phyloP scores from a whole-genome alignment of 2,329 filamentous ascomycete genomes.

The Pseudogymnoascus sp. region DNA sequence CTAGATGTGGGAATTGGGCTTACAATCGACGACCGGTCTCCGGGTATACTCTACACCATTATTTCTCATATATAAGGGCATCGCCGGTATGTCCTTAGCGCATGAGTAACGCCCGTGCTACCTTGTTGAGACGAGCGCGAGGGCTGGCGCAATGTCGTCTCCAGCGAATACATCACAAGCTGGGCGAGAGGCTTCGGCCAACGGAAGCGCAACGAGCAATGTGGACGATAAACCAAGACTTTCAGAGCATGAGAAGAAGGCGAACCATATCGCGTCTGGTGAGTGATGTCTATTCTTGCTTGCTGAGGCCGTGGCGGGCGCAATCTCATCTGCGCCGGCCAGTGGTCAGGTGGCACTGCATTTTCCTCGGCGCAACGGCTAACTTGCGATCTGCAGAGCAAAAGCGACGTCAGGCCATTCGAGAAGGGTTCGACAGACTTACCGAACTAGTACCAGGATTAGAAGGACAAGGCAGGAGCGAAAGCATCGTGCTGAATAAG shows the following conservation, averaged over 20 bases:
- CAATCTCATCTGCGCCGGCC: background rate
- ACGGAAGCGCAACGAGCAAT: conserved; percentile 9
- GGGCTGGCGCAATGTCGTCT: conserved; percentile 5
- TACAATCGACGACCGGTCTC: background rate
- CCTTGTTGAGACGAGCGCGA: background rate
- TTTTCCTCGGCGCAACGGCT: background rate
- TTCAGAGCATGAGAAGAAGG: conserved; percentile 65
- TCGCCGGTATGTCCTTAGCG: background rate
- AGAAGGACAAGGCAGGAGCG: conserved; percentile 62
- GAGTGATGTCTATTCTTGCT: background rate
- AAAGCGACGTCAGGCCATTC: conserved; percentile 46
- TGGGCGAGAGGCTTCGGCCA: conserved; percentile 2
- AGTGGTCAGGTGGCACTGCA: background rate
- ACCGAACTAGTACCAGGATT: conserved; percentile 64
- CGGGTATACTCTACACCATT: background rate
- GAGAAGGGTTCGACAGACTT: conserved; percentile 63
- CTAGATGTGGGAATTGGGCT: conserved; percentile 2
- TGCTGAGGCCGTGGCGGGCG: background rate
- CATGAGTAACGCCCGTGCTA: background rate
- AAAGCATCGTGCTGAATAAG: conserved; percentile 60
- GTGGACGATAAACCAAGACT: conserved; percentile 54
- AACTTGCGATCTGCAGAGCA: conserved; percentile 37
- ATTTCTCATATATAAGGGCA: background rate
- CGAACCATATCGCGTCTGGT: conserved; percentile 63
- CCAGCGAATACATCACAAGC: background rate